Conservation (phyloP, 441 rosid species). For the Populus trichocarpa region DNA sequence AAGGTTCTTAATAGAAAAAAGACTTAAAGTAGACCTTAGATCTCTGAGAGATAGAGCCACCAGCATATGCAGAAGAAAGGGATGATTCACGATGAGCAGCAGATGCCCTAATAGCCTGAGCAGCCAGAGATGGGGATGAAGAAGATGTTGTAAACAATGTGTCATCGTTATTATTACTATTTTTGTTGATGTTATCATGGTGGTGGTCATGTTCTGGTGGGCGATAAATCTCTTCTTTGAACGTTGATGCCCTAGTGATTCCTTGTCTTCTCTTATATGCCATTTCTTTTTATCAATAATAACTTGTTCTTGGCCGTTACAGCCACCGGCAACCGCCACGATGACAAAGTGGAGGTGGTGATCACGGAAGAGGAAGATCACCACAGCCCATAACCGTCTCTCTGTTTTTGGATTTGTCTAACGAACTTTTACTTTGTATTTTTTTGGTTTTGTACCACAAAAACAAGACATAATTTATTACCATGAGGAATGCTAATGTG, state of each 20-base stretch:
- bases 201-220: constrained; percentile 26
- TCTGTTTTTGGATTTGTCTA: constrained; percentile 18
- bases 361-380: neutral
- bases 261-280: constrained; percentile 95
- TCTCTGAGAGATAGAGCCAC: constrained; percentile 37
- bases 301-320: constrained; percentile 4
- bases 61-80: constrained; percentile 31
- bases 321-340: constrained; percentile 6
- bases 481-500: constrained; percentile 7
- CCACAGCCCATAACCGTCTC: constrained; percentile 1
- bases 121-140: constrained; percentile 60
- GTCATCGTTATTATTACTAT: constrained; percentile 31
- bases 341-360: neutral
- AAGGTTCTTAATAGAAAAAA: neutral
- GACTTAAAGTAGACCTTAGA: constrained; percentile 43
- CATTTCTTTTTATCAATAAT: constrained; percentile 29
- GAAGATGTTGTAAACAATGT: constrained; percentile 47
- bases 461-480: neutral
- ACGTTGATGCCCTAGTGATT: constrained; percentile 61
- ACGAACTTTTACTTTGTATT: constrained; percentile 25
- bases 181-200: constrained; percentile 1
- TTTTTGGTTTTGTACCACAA: neutral
- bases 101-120: constrained; percentile 81
- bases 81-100: constrained; percentile 47
- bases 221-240: constrained; percentile 63